Evolutionary conservation across 164 flowering plant species (phyloP), one percentile per base, ranked within the genome.

Genomic region (Brasenia schreberi): DNA sequence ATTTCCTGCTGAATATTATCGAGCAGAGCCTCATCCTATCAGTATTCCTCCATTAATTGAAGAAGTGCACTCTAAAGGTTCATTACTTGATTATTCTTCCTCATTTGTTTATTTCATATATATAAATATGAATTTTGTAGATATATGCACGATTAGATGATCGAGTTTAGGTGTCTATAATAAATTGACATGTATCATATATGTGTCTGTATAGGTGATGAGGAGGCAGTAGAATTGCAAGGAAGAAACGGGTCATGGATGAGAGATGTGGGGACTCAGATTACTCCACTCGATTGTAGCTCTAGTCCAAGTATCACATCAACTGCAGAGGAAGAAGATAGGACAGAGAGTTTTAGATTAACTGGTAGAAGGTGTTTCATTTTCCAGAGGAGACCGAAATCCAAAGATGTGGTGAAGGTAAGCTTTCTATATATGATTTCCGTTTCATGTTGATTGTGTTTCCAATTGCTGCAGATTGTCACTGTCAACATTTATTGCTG

Each of bases 251-350:
- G 18, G 19, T 52, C 16, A 33, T 66, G 18, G 65, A 87, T 82
- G 9, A 84, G 86, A 82, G 91, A 87, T 75, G 82, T 81, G 43
- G 93, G 93, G 14, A 86, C 79, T 65, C 96, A 87, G 73, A 87
- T 84, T 79, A 80, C 81, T 19, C 83, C 86, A 18, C 74, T 77
- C 19, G 82, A 81, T 7, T 74, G 75, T 42, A 76, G 85, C 68
- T 81, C 88, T 18, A 78, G 85, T 70, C 77, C 80, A 0, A 82
- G 87, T 70, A 83, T 90, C 27, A 68, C 83, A 49, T 76, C 80
- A 17, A 80, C 89, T 5, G 89, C 88, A 70, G 42, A 84, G 7
- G 76, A 78, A 42, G 65, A 68, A 62, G 87, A 87, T 73, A 80
- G 81, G 64, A 59, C 82, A 12, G 10, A 60, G 5, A 65, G 64